Evolutionary conservation across 768 basidiomycete species (phyloP), one percentile per base, ranked within the genome.

Genomic region (Clathrus columnatus): DNA sequence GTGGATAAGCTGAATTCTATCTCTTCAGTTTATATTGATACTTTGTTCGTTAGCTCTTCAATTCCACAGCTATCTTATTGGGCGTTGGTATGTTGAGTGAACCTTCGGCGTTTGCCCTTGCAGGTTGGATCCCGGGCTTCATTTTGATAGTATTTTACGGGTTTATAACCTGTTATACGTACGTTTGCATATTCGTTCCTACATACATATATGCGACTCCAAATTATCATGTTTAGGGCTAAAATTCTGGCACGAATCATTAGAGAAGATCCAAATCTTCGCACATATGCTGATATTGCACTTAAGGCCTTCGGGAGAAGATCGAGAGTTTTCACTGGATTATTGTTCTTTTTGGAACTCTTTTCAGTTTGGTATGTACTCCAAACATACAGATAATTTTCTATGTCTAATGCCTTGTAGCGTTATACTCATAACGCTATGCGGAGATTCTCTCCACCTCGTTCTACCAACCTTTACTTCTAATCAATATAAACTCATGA

Each of bases 61-160:
- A 94, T 62, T 84, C 84, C 8, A 87, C 85, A 28, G 90, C 90
- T 14, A 87, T 93, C 29, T 72, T 95, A 10, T 74, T 92, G 18
- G 92, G 92, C 5, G 85, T 94, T 59, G 92, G 92, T 4, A 84
- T 95, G 75, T 76, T 94, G 17, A 90, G 90, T 11, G 84, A 91
- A 65, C 91, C 92, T 0, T 74, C 96, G 23, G 94, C 94, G 0
- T 95, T 96, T 63, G 82, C 92, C 0, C 91, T 90, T 62, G 81
- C 91, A 1, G 95, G 94, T 2, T 97, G 94, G 94, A 70, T 85
- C 17, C 72, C 76, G 32, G 94, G 95, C 0, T 84, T 83, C 0
- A 6, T 77, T 23, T 72, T 97, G 16, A 80, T 95, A 56, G 64
- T 89, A 10, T 78, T 80, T 51, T 93, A 91, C 62, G 91, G 86